Evolutionary conservation across 2,329 filamentous ascomycete genomes (phyloP).

Genomic region (Elsinoe australis): DNA sequence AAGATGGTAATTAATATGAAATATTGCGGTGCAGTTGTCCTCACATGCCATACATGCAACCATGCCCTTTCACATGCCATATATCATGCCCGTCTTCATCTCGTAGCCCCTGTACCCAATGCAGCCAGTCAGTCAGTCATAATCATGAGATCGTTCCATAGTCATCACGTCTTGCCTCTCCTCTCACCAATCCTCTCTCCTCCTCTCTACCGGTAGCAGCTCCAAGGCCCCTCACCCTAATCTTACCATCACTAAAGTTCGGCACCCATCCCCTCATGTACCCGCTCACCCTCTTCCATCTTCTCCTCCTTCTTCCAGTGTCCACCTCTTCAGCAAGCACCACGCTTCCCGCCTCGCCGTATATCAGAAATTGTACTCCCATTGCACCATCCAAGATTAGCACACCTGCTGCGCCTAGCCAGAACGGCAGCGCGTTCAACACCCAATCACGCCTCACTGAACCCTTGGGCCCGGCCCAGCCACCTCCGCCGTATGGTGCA

Average conservation of each 20-base stretch:
- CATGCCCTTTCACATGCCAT: too few relatives aligned
- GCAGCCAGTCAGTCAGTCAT: background rate
- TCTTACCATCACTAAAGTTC: conserved; percentile 33
- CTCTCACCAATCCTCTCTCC: background rate
- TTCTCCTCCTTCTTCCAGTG: conserved; percentile 32
- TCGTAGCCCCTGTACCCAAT: too few relatives aligned
- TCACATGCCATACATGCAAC: too few relatives aligned
- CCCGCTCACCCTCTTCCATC: conserved; percentile 52
- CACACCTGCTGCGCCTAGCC: conserved; percentile 58
- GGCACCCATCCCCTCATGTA: conserved; percentile 63
- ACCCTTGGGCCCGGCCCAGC: conserved; percentile 52
- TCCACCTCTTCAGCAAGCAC: conserved; percentile 41
- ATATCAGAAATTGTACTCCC: conserved; percentile 55
- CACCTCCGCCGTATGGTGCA: conserved; percentile 45
- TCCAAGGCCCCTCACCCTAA: background rate
- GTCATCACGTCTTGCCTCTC: background rate
- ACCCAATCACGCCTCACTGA: conserved; percentile 52
- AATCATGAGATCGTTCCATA: conserved; percentile 14
- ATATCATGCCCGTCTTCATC: too few relatives aligned
- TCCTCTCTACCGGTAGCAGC: too few relatives aligned
- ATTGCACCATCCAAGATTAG: conserved; percentile 55
- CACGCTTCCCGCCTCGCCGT: conserved; percentile 43
- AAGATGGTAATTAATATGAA: too few relatives aligned
- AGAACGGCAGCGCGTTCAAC: conserved; percentile 53
- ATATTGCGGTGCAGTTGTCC: too few relatives aligned